phyloP scores from a whole-genome alignment of 495 filamentous ascomycete species.

The Letharia lupina region DNA sequence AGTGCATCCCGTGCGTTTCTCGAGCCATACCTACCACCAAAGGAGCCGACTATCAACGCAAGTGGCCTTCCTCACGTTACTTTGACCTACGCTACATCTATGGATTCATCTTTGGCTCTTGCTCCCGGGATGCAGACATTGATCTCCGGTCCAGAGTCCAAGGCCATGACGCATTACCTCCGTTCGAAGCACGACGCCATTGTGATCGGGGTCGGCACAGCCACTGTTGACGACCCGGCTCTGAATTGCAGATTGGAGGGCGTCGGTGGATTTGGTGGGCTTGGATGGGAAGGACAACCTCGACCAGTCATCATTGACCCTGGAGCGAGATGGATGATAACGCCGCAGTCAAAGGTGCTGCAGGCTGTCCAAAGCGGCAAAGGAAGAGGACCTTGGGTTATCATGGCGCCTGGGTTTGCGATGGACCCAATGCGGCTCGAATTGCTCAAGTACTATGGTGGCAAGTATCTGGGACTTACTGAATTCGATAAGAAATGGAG shows the following conservation, averaged over 20 bases:
- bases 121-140: constrained; percentile 65
- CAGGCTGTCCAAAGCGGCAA: constrained; percentile 53
- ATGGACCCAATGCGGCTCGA: constrained; percentile 39
- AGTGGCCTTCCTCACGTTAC: constrained; percentile 49
- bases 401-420: constrained; percentile 47
- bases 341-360: constrained; percentile 51
- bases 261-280: constrained; percentile 44
- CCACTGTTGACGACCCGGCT: constrained; percentile 72
- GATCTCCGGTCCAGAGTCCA: constrained; percentile 72
- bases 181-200: constrained; percentile 78
- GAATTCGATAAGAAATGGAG: constrained; percentile 44
- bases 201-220: constrained; percentile 74
- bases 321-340: constrained; percentile 55
- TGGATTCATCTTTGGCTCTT: constrained; percentile 71
- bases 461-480: constrained; percentile 41
- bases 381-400: constrained; percentile 64
- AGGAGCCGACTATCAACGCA: constrained; percentile 28
- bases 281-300: constrained; percentile 56
- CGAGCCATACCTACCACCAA: constrained; percentile 40
- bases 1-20: constrained; percentile 39
- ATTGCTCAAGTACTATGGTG: constrained; percentile 43
- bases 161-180: constrained; percentile 86
- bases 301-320: constrained; percentile 76
- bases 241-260: constrained; percentile 68
- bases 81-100: constrained; percentile 81